These are phyloP conservation scores for Aspergillus terreus DNA, from an alignment of 2,329 filamentous ascomycete genomes.

Conservation along the genomic window DNA sequence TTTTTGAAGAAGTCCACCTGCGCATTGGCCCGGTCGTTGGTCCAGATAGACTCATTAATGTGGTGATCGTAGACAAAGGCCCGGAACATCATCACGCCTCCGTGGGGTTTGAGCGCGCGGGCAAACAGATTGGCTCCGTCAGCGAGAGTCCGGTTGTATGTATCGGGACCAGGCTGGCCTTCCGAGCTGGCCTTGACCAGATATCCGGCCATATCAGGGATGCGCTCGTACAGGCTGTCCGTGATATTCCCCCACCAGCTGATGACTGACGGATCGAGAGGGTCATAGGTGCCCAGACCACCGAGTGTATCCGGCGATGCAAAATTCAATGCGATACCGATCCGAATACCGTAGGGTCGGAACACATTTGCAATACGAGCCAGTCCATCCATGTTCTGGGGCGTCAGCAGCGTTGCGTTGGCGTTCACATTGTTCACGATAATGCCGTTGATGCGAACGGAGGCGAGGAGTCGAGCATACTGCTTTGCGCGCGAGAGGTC, in stretches of 20 bases:
- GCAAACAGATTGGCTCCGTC: conserved; percentile 69
- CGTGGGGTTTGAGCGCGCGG: conserved; percentile 53
- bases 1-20: conserved; percentile 64
- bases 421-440: conserved; percentile 72
- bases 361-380: conserved; percentile 61
- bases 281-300: conserved; percentile 61
- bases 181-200: conserved; percentile 70
- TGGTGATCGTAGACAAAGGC: conserved; percentile 66
- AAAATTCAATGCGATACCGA: conserved; percentile 67
- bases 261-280: conserved; percentile 58
- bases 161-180: conserved; percentile 65
- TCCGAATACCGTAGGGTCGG: conserved; percentile 62
- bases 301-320: conserved; percentile 58
- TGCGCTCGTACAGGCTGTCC: conserved; percentile 53
- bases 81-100: conserved; percentile 65
- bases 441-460: conserved; percentile 63
- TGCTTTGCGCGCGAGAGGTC: conserved; percentile 58
- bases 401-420: conserved; percentile 54
- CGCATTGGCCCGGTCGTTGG: conserved; percentile 65
- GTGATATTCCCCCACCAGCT: conserved; percentile 62
- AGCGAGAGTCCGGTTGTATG: conserved; percentile 66
- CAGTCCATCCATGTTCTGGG: conserved; percentile 59
- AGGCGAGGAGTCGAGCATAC: conserved; percentile 65
- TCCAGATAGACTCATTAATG: conserved; percentile 59
- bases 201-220: conserved; percentile 67